Percentiles rank a stretch among this genome's conserved stretches.
phyloP scores from a whole-genome alignment of 1,139 yeast species.

The Protomyces pachydermus region DNA sequence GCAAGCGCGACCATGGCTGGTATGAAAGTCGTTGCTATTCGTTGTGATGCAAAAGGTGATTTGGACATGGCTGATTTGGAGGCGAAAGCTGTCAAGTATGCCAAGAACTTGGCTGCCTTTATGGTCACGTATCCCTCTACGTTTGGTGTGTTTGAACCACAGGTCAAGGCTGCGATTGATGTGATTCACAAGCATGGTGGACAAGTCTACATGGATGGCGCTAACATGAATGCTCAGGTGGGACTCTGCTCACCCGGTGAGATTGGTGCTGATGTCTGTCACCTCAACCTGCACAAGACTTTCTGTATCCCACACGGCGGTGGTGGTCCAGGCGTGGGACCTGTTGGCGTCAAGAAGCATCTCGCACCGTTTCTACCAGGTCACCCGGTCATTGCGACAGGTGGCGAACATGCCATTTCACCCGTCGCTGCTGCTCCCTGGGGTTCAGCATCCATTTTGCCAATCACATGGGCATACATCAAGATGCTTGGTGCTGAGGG shows the following conservation, averaged over 20 bases:
- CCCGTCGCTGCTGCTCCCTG: conserved; percentile 91
- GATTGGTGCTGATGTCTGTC: conserved; percentile 98
- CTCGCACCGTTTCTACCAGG: conserved; percentile 76
- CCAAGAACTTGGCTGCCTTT: conserved; percentile 70
- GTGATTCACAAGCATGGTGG: conserved; percentile 83
- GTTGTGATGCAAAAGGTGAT: conserved; percentile 80
- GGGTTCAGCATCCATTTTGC: conserved; percentile 90
- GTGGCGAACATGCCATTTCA: conserved; percentile 53
- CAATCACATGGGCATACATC: conserved; percentile 90
- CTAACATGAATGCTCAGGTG: conserved; percentile 98
- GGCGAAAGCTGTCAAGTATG: conserved; percentile 66
- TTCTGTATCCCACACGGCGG: conserved; percentile 99
- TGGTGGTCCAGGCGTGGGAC: conserved; percentile 99
- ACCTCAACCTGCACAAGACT: conserved; percentile 90
- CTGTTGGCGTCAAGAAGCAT: conserved; percentile 75
- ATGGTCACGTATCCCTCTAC: conserved; percentile 98
- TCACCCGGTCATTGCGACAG: conserved; percentile 60
- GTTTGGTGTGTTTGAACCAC: conserved; percentile 92
- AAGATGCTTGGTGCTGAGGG: conserved; percentile 74
- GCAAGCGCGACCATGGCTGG: conserved; percentile 99
- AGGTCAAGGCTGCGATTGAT: conserved; percentile 76
- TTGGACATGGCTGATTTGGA: conserved; percentile 72
- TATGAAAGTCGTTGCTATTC: conserved; percentile 83
- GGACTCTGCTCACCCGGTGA: conserved; percentile 97
- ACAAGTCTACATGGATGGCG: conserved; percentile 95